Base-by-base conservation (phyloP, 345 rosid species). In the Linum lewisii region DNA sequence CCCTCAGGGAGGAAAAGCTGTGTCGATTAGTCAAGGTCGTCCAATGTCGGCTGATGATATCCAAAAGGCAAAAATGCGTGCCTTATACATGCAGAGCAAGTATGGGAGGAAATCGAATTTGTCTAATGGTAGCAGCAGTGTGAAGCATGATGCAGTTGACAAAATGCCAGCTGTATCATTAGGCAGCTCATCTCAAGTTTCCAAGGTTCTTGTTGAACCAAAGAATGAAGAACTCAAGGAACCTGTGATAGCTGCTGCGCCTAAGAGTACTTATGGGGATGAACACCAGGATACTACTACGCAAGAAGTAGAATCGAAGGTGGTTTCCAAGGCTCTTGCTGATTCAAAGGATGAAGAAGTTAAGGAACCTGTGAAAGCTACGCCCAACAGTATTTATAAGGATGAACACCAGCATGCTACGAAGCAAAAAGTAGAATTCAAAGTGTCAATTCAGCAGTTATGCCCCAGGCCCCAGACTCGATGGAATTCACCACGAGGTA, bases 41-140 rank as follows among this genome's bases (percentile, higher is more conserved):
- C 99, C 99, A 20, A 84, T 94, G 91, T 90, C 99, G 62, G 90
- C 90, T 49, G 99, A 94, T 80, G 99, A 94, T 79, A 90, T 90
- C 73, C 95, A 90, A 77, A 94, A 94, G 70, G 99, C 95, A 58
- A 94, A 94, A 73, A 75, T 85, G 88, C 96, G 95, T 63, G 93
- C 95, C 51, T 73, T 73, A 21, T 81, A 71, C 77, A 87, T 84
- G 95, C 90, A 89, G 68, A 77, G 82, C 75, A 94, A 81, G 79
- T 70, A 84, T 69, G 82, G 80, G 53, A 87, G 80, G 78, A 62
- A 74, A 59, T 76, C 69, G 64, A 69, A 81, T 38, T 71, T 80
- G 26, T 73, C 78, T 63, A 78, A 71, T 63, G 82, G 72, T 44
- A 72, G 58, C 60, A 67, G 66, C 64, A 83, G 76, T 67, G 21